Conservation (phyloP, 2,329 filamentous ascomycete species). For the Xylariales sp. region DNA sequence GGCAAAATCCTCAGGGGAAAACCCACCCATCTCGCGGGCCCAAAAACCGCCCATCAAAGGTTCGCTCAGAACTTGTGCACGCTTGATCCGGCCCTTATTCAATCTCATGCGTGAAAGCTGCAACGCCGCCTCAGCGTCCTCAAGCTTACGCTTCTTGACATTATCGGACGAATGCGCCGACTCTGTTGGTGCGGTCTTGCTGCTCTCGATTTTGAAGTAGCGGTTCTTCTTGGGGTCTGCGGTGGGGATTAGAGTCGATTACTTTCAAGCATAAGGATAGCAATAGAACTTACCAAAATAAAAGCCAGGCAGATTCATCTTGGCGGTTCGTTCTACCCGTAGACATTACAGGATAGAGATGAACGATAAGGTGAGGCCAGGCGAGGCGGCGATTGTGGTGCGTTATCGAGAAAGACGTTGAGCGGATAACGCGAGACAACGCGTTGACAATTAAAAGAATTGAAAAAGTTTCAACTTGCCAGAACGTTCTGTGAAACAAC, state of each 20-base stretch:
- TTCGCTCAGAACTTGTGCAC: constrained; percentile 25
- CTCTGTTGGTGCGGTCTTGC: constrained; percentile 46
- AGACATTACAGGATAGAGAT: no score
- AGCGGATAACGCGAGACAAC: no score
- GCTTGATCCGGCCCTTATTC: constrained; percentile 33
- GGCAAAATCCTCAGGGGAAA: no score
- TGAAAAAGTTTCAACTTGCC: no score
- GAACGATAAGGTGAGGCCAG: no score
- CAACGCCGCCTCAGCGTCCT: constrained; percentile 33
- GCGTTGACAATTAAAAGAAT: no score
- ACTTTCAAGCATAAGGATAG: no score
- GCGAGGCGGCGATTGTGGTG: no score
- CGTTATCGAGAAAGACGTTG: no score
- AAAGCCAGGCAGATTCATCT: constrained; percentile 44
- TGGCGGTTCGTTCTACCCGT: neutral
- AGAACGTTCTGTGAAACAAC: no score
- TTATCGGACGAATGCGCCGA: constrained; percentile 52
- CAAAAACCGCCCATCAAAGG: constrained; percentile 30
- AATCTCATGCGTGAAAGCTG: constrained; percentile 23
- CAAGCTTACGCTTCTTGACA: constrained; percentile 50
- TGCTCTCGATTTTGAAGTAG: constrained; percentile 64
- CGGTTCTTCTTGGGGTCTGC: constrained; percentile 54
- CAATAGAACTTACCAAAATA: constrained; percentile 55
- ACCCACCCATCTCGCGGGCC: constrained; percentile 27
- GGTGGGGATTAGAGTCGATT: neutral